A percentile compares a stretch with the other conserved stretches of the same genome.
Evolutionary conservation across 1,284 basidiomycete species (phyloP).

Genomic region (Ceratobasidium sp.): DNA sequence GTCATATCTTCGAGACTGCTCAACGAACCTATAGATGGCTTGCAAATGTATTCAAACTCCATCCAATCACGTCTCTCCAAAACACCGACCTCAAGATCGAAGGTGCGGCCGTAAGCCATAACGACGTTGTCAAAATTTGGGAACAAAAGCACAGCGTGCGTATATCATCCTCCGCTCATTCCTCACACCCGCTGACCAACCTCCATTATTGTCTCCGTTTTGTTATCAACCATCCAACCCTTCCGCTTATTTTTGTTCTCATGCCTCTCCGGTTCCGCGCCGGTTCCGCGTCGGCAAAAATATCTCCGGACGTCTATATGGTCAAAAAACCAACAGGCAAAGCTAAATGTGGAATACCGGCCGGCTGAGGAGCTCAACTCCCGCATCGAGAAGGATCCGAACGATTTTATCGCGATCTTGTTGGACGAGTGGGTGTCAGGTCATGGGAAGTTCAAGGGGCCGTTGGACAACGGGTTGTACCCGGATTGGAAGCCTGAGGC

Average conservation of each 20-base stretch:
- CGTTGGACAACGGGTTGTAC: neutral
- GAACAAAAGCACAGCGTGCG: slow-evolving; percentile 7
- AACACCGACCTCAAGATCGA: neutral
- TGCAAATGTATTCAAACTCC: slow-evolving; percentile 1
- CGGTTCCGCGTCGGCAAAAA: neutral
- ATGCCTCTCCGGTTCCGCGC: too few relatives aligned
- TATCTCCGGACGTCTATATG: neutral
- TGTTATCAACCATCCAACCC: neutral
- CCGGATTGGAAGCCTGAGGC: slow-evolving; percentile 15
- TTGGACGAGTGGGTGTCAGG: neutral
- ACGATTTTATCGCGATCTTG: neutral
- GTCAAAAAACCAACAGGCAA: neutral
- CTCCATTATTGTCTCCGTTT: neutral
- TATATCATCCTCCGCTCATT: neutral
- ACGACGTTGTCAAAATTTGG: slow-evolving; percentile 8
- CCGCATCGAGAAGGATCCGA: neutral
- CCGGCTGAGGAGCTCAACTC: neutral
- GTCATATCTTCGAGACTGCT: neutral
- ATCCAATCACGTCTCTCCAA: neutral
- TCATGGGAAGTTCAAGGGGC: neutral
- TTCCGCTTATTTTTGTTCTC: neutral
- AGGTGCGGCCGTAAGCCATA: neutral
- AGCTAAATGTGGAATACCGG: slow-evolving; percentile 13
- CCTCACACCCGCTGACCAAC: neutral
- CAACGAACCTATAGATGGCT: slow-evolving; percentile 1